Evolutionary conservation across 1,284 basidiomycete species (phyloP), one percentile per base, ranked within the genome.

Genomic region (Rhodotorula sp.): DNA sequence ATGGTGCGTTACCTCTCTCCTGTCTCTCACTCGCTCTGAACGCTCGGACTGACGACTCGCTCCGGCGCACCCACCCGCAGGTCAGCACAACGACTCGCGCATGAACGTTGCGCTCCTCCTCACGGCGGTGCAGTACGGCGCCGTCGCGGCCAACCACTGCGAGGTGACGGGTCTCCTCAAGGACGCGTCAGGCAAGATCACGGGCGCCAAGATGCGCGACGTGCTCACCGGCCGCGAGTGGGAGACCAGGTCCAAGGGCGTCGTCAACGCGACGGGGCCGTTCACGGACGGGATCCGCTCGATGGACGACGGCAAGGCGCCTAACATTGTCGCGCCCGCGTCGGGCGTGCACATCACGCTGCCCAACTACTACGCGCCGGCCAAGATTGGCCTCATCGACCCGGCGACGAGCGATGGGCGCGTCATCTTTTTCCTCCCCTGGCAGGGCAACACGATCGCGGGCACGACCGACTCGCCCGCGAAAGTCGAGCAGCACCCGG

Each of bases 371-470:
- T 98, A 97, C 80, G 92, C 93, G 12, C 95, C 96, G 4, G 89
- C 92, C 63, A 91, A 88, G 69, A 97, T 98, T 91, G 96, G 95
- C 62, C 86, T 99, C 12, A 88, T 99, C 66, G 96, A 99, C 83
- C 96, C 96, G 0, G 86, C 92, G 16, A 98, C 96, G 13, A 94
- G 91, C 0, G 96, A 99, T 78, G 96, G 96, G 1, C 90, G 96
- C 58, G 95, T 99, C 71, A 96, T 98, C 80, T 99, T 98, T 87
- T 97, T 98, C 88, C 87, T 99, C 27, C 96, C 96, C 0, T 99
- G 96, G 96, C 91, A 97, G 83, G 96, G 96, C 34, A 93, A 92
- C 83, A 95, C 94, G 61, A 96, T 99, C 74, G 96, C 96, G 5
- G 96, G 95, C 42, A 98, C 96, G 10, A 99, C 96, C 27, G 96